Percentiles rank a stretch among this genome's conserved stretches.
Conservation (phyloP, 805 yeast species). For the Zygotorulaspora chibaensis region DNA sequence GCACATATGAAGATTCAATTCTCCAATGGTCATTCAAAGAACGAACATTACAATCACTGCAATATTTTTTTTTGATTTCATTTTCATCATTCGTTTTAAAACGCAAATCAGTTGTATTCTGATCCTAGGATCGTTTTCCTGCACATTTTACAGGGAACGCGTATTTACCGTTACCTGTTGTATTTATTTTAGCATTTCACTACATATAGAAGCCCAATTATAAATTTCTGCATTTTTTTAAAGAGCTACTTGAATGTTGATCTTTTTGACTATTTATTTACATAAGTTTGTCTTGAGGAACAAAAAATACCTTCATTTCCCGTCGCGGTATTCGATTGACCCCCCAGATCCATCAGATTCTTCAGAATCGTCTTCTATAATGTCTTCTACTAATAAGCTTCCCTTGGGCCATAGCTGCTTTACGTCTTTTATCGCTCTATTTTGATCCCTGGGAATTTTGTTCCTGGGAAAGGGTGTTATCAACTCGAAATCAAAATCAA, state of each 20-base stretch:
- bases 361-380: conserved; percentile 32
- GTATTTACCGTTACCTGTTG: neutral
- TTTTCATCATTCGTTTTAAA: neutral
- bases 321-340: no score
- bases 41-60: neutral
- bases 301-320: neutral
- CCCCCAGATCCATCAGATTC: conserved; percentile 9
- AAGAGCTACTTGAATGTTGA: neutral
- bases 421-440: conserved; percentile 38
- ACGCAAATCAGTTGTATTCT: no score
- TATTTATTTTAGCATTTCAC: neutral
- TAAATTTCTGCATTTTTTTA: neutral
- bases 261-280: neutral
- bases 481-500: conserved; percentile 48
- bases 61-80: neutral
- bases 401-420: conserved; percentile 67
- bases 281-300: neutral
- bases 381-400: conserved; percentile 50
- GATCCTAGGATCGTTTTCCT: neutral
- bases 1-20: neutral
- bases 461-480: conserved; percentile 61
- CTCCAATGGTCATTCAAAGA: conserved; percentile 1
- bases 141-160: neutral
- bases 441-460: conserved; percentile 37
- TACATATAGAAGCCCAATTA: neutral